These are phyloP conservation scores for Ammopiptanthus mongolicus DNA, from an alignment of 306 rosid species.

Conservation along the genomic window DNA sequence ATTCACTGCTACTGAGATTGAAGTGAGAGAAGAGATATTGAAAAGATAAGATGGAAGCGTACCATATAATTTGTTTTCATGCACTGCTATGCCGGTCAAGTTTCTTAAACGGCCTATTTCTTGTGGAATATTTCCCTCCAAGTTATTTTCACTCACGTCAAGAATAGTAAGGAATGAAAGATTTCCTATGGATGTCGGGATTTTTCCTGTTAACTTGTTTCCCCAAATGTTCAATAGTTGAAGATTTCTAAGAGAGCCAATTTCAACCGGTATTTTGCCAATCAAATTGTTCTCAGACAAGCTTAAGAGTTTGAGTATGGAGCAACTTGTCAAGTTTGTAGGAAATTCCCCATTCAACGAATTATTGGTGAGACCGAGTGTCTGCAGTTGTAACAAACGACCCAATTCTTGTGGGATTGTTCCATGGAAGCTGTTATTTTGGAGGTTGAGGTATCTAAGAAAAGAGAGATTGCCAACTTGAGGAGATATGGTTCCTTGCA, in stretches of 20 bases:
- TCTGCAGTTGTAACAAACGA: background rate
- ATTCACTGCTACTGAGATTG: background rate
- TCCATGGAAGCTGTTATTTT: background rate
- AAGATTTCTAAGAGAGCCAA: slow-evolving; percentile 7
- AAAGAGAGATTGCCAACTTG: slow-evolving; percentile 29
- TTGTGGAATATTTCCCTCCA: slow-evolving; percentile 33
- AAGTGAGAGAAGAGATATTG: slow-evolving; percentile 31
- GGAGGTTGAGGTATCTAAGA: background rate
- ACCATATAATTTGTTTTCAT: slow-evolving; percentile 15
- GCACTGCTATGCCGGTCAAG: background rate
- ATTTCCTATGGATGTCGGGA: slow-evolving; percentile 35
- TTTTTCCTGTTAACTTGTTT: slow-evolving; percentile 27
- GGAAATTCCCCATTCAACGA: slow-evolving; percentile 18
- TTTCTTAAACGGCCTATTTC: slow-evolving; percentile 11
- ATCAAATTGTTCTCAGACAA: background rate
- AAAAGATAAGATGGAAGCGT: slow-evolving; percentile 24
- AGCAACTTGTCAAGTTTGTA: background rate
- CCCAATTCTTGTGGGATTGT: slow-evolving; percentile 16
- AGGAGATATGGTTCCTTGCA: slow-evolving; percentile 31
- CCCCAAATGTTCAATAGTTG: background rate
- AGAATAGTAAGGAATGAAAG: slow-evolving; percentile 10
- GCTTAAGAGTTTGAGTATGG: background rate
- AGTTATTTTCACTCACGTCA: background rate
- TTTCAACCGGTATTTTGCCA: background rate
- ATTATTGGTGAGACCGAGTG: background rate